Conservation (phyloP, 2,329 filamentous ascomycete species). For the Dryadomyces sulphureus region DNA sequence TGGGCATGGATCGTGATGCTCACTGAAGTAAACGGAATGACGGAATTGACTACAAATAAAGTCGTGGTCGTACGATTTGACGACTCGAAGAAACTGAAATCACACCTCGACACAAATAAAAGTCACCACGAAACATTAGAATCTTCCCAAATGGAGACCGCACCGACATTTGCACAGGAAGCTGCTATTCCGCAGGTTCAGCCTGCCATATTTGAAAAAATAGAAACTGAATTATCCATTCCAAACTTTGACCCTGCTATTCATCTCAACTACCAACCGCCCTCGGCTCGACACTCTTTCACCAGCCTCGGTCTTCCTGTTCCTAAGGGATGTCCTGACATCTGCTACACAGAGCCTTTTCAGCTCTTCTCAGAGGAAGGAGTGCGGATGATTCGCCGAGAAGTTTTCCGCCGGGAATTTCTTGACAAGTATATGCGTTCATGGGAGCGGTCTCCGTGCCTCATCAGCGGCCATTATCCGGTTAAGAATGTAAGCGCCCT, state of each 20-base stretch:
- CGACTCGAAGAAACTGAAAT: not conserved
- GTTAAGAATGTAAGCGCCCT: slow-evolving; percentile 3
- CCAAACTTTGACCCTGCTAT: slow-evolving; percentile 9
- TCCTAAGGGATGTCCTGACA: slow-evolving; percentile 5
- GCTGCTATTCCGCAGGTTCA: slow-evolving; percentile 3
- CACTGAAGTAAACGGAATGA: not conserved
- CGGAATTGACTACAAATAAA: not conserved
- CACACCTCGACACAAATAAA: not conserved
- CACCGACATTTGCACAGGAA: slow-evolving; percentile 4
- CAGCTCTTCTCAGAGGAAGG: slow-evolving; percentile 10
- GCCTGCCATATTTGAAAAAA: slow-evolving; percentile 5
- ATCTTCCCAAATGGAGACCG: slow-evolving; percentile 2
- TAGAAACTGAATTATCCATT: slow-evolving; percentile 1
- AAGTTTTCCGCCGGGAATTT: slow-evolving; percentile 9
- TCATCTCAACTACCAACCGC: slow-evolving; percentile 9
- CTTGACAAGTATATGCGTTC: slow-evolving; percentile 10
- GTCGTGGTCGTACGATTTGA: not conserved
- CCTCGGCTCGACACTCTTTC: slow-evolving; percentile 5
- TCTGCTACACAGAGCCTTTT: slow-evolving; percentile 9
- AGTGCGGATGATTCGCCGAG: slow-evolving; percentile 9
- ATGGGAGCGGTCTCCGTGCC: slow-evolving; percentile 8
- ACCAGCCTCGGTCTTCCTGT: slow-evolving; percentile 6
- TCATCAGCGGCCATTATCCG: slow-evolving; percentile 8
- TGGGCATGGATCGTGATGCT: slow-evolving; percentile 1
- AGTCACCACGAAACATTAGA: not conserved